A percentile compares a stretch with the other conserved stretches of the same genome.
These are phyloP conservation scores for Wallacemonas collosoma DNA, from an alignment of 208 protist genomes.

Conservation along the genomic window DNA sequence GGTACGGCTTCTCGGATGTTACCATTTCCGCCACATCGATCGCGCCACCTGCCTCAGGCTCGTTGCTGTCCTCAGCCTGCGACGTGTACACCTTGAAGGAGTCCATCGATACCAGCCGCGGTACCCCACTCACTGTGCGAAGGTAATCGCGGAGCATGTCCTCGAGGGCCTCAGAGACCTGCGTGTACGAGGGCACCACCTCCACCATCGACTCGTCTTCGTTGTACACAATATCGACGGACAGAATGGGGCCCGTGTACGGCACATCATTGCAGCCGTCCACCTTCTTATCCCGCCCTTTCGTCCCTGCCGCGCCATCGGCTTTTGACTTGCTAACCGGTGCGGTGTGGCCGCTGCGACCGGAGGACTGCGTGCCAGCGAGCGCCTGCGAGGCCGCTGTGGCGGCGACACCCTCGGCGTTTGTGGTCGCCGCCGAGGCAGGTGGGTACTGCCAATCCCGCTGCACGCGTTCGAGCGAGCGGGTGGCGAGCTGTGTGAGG, in stretches of 20 bases:
- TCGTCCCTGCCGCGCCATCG: background rate
- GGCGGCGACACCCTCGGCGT: background rate
- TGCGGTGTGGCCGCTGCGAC: constrained; percentile 1
- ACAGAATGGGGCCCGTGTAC: constrained; percentile 76
- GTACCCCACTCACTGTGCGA: constrained; percentile 81
- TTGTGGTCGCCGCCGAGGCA: background rate
- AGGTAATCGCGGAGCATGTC: constrained; percentile 91
- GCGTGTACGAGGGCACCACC: constrained; percentile 64
- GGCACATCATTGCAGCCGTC: constrained; percentile 1
- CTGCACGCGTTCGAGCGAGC: constrained; percentile 77
- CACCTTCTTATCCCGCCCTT: constrained; percentile 27
- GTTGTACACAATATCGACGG: constrained; percentile 83
- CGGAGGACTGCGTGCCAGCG: background rate
- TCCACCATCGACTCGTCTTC: constrained; percentile 64
- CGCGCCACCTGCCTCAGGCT: constrained; percentile 60
- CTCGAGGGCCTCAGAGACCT: constrained; percentile 83
- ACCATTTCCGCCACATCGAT: constrained; percentile 92
- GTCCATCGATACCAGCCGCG: constrained; percentile 82
- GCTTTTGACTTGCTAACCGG: constrained; percentile 4
- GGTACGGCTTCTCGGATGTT: constrained; percentile 86
- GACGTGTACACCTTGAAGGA: constrained; percentile 92
- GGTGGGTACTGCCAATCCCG: constrained; percentile 70
- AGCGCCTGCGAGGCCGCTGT: background rate
- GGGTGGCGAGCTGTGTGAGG: constrained; percentile 81
- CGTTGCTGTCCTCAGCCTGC: constrained; percentile 58